A percentile compares a stretch with the other conserved stretches of the same genome.
Conservation (phyloP, 805 yeast genomes). For the Blastobotrys parvus region DNA sequence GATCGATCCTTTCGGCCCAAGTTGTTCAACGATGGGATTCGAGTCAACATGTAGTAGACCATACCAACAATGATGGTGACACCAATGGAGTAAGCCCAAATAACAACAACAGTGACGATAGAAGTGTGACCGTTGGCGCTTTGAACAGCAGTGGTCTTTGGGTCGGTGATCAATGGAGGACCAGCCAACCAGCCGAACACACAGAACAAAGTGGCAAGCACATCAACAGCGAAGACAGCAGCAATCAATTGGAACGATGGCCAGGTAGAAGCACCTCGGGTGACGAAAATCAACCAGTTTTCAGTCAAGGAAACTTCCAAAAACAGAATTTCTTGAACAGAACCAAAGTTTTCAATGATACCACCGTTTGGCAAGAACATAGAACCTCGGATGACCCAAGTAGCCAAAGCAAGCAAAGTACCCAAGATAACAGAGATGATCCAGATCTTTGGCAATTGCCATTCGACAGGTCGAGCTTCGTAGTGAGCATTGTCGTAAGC, state of each 20-base stretch:
- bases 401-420: slow-evolving; percentile 76
- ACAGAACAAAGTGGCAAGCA: slow-evolving; percentile 84
- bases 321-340: slow-evolving; percentile 89
- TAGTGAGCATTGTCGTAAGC: slow-evolving; percentile 97
- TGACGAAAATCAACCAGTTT: slow-evolving; percentile 94
- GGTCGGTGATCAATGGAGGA: slow-evolving; percentile 26
- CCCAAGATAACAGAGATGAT: slow-evolving; percentile 91
- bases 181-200: slow-evolving; percentile 83
- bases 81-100: slow-evolving; percentile 93
- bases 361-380: slow-evolving; percentile 76
- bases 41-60: slow-evolving; percentile 72
- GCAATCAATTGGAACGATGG: slow-evolving; percentile 96
- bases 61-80: slow-evolving; percentile 94
- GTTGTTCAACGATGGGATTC: slow-evolving; percentile 25
- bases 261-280: slow-evolving; percentile 98
- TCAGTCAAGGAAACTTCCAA: slow-evolving; percentile 91
- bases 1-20: slow-evolving; percentile 28
- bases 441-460: slow-evolving; percentile 98
- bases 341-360: slow-evolving; percentile 92
- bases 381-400: slow-evolving; percentile 91
- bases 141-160: slow-evolving; percentile 39
- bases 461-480: slow-evolving; percentile 88
- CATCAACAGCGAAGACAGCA: slow-evolving; percentile 86
- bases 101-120: slow-evolving; percentile 85
- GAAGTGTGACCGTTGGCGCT: slow-evolving; percentile 82